Base-by-base conservation (phyloP, 768 basidiomycete genomes). In the Panaeolus papilionaceus region DNA sequence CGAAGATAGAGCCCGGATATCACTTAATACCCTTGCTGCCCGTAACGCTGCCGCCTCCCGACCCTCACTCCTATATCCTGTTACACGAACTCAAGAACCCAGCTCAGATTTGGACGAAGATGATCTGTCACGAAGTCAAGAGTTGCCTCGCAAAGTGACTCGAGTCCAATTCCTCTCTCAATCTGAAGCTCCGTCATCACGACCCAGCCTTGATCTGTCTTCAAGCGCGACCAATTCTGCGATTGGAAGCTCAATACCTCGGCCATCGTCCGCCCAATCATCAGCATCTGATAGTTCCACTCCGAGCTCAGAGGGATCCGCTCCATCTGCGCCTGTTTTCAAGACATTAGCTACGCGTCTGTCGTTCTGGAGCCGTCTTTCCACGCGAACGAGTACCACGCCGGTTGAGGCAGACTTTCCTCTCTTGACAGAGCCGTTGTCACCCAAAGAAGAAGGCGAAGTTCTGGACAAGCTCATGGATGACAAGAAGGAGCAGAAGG, bases 281-380 rank as follows among this genome's bases (percentile, higher is more conserved):
- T 79, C 77, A 8, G 79, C 81, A 8, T 89, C 87, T 6, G 85
- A 85, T 62, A 75, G 85, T n/a, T 89, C 90, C 5, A 85, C 84
- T 2, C 83, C 84, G 7, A 82, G 85, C 0, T 88, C 87, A 2
- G 85, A 86, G 61, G 77, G 81, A 37, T 80, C 81, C 4, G 76
- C 78, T 8, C 70, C 78, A n/a, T 78, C 78, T 14, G 81, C 86
- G 3, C 86, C 87, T 8, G 81, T 93, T 10, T 85, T 87, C 49
- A 91, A 88, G 72, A 84, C 86, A 1, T 77, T 94, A 14, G 87
- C 91, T 7, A 80, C 81, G 10, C 85, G 89, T 38, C 79, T 94
- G 51, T 92, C 92, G 1, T 94, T 93, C 73, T 94, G 93, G 93
- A 86, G 80, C 65, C 83, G 85, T 63, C 75, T 89, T 20, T 86